A percentile compares a stretch with the other conserved stretches of the same genome.
Conservation (phyloP, 345 rosid genomes). For the Aquilaria malaccensis region DNA sequence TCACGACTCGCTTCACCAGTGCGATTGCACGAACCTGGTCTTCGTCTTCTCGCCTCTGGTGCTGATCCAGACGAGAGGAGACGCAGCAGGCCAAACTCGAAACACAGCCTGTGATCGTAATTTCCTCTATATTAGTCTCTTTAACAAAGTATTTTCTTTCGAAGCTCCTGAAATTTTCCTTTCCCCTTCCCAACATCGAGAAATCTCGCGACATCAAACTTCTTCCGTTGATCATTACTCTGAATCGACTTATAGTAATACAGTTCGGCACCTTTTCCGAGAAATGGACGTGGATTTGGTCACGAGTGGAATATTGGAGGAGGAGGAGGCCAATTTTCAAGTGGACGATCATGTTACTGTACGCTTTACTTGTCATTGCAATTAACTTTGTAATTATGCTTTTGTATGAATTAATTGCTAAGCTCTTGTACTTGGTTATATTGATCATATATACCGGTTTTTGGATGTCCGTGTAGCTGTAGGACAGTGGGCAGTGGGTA, state of each 20-base stretch:
- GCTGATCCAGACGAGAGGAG: no score
- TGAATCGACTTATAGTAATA: slow-evolving; percentile 9
- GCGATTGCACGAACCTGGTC: no score
- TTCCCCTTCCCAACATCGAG: background rate
- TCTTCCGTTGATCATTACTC: slow-evolving; percentile 1
- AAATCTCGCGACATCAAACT: slow-evolving; percentile 1
- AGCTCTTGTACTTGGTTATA: background rate
- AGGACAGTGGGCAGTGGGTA: no score
- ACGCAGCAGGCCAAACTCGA: no score
- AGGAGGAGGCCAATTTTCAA: slow-evolving; percentile 45
- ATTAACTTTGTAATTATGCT: background rate
- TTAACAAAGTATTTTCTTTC: slow-evolving; percentile 1
- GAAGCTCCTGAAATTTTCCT: background rate
- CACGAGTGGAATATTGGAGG: slow-evolving; percentile 39
- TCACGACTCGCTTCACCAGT: no score
- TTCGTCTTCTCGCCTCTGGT: no score
- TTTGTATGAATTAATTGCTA: background rate
- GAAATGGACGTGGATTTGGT: slow-evolving; percentile 67
- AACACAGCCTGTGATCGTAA: background rate
- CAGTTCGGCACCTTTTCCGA: background rate
- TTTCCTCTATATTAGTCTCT: background rate
- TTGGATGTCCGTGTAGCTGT: background rate
- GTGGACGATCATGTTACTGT: slow-evolving; percentile 42
- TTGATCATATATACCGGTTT: background rate
- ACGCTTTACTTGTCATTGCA: slow-evolving; percentile 17